A percentile compares a stretch with the other conserved stretches of the same genome.
phyloP scores from a whole-genome alignment of 2,329 filamentous ascomycete species.

The Akanthomyces lecanii region DNA sequence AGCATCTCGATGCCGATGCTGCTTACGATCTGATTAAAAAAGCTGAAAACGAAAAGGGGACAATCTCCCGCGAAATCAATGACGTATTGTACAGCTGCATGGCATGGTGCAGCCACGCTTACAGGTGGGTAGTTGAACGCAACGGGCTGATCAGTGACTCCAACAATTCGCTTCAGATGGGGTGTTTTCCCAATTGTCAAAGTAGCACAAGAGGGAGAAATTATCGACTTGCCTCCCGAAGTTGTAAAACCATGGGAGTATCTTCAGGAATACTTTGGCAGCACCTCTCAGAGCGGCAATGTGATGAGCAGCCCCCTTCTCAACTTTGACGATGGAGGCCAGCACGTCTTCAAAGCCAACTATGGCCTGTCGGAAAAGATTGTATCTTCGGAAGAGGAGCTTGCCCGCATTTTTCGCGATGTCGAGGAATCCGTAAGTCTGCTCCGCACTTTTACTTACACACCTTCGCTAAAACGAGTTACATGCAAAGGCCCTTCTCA shows the following conservation, averaged over 20 bases:
- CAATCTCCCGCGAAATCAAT: background rate
- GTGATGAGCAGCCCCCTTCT: constrained; percentile 29
- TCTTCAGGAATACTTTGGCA: constrained; percentile 30
- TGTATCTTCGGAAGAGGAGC: constrained; percentile 28
- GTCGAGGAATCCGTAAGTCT: constrained; percentile 24
- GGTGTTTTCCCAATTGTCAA: constrained; percentile 32
- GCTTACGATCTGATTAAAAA: background rate
- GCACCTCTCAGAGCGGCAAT: constrained; percentile 30
- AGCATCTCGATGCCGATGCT: constrained; percentile 22
- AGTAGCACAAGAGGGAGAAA: constrained; percentile 30
- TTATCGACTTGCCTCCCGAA: constrained; percentile 28
- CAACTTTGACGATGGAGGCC: constrained; percentile 28
- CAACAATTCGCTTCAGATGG: constrained; percentile 24
- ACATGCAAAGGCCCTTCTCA: constrained; percentile 20
- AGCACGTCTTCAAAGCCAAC: constrained; percentile 30
- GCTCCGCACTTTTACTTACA: background rate
- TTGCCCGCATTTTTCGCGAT: constrained; percentile 28
- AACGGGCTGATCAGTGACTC: background rate
- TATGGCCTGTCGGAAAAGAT: constrained; percentile 26
- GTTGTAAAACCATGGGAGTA: constrained; percentile 29
- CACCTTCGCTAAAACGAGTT: background rate
- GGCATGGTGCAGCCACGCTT: constrained; percentile 30
- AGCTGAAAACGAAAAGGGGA: background rate
- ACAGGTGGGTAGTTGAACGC: constrained; percentile 12
- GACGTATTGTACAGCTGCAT: background rate